Conservation (phyloP, 129 eudicot species). For the Calendula officinalis region DNA sequence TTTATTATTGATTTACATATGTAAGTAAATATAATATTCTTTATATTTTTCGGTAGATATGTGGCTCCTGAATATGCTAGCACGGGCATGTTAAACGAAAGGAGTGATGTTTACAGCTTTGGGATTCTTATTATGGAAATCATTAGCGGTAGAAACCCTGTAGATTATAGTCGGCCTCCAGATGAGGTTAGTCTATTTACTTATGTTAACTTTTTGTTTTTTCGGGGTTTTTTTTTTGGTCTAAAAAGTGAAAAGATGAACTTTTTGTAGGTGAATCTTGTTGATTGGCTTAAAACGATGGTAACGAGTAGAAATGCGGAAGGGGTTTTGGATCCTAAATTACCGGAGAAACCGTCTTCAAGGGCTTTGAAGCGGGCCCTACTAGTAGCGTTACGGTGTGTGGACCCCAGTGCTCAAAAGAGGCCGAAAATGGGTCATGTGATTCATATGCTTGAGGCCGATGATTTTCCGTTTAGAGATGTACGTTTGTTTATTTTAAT, state of each 20-base stretch:
- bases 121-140: constrained; percentile 93
- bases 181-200: constrained; percentile 65
- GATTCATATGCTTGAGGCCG: constrained; percentile 91
- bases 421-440: constrained; percentile 96
- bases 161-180: constrained; percentile 81
- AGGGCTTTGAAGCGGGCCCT: constrained; percentile 83
- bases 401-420: constrained; percentile 88
- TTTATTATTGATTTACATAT: not conserved
- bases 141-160: constrained; percentile 83
- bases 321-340: constrained; percentile 82
- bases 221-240: constrained; percentile 1
- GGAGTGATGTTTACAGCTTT: constrained; percentile 90
- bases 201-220: not conserved
- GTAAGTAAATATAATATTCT: not conserved
- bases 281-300: constrained; percentile 93
- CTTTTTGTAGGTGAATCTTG: constrained; percentile 64
- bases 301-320: constrained; percentile 75
- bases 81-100: constrained; percentile 91
- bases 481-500: constrained; percentile 40
- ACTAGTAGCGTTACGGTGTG: constrained; percentile 84
- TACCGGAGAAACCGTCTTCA: constrained; percentile 87
- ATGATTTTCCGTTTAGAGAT: constrained; percentile 79
- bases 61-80: constrained; percentile 99
- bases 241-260: constrained; percentile 5
- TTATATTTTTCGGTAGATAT: constrained; percentile 40